These are phyloP conservation scores for Ascochyta fabae DNA, from an alignment of 2,329 filamentous ascomycete genomes.

Conservation along the genomic window DNA sequence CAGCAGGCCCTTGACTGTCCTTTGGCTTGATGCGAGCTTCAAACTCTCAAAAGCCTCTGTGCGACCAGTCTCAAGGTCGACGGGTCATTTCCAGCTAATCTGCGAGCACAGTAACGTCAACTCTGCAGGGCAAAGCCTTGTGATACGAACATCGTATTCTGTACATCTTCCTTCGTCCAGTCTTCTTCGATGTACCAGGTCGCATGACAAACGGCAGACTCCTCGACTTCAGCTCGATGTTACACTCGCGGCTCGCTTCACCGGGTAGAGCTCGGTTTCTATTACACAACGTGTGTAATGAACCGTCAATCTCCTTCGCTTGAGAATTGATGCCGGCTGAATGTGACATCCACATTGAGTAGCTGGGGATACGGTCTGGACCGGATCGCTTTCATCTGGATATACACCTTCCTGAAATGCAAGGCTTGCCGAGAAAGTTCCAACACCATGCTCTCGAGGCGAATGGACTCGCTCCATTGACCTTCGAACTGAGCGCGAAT, in stretches of 20 bases:
- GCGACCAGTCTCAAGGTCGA: background rate
- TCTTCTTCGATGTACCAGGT: background rate
- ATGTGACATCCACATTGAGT: conserved; percentile 2
- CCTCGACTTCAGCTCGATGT: conserved; percentile 3
- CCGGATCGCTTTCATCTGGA: conserved; percentile 16
- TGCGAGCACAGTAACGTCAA: background rate
- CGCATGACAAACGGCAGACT: background rate
- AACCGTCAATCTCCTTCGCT: conserved; percentile 42
- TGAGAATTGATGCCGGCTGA: conserved; percentile 30
- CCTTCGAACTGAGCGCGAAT: conserved; percentile 17
- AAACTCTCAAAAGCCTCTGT: background rate
- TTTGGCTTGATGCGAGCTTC: no score
- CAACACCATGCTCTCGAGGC: background rate
- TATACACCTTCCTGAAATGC: conserved; percentile 17
- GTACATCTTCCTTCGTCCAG: background rate
- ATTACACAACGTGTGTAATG: conserved; percentile 40
- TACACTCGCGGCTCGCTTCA: conserved; percentile 11
- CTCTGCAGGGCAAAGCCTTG: background rate
- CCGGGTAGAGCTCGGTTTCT: conserved; percentile 14
- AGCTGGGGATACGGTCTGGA: conserved; percentile 28
- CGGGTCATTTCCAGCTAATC: background rate
- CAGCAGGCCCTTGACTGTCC: background rate
- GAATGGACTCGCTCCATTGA: background rate
- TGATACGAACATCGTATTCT: background rate
- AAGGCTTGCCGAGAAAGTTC: conserved; percentile 11